Evolutionary conservation across 192 early-diverging fungal species (phyloP).

Genomic region (Coemansia sp.): DNA sequence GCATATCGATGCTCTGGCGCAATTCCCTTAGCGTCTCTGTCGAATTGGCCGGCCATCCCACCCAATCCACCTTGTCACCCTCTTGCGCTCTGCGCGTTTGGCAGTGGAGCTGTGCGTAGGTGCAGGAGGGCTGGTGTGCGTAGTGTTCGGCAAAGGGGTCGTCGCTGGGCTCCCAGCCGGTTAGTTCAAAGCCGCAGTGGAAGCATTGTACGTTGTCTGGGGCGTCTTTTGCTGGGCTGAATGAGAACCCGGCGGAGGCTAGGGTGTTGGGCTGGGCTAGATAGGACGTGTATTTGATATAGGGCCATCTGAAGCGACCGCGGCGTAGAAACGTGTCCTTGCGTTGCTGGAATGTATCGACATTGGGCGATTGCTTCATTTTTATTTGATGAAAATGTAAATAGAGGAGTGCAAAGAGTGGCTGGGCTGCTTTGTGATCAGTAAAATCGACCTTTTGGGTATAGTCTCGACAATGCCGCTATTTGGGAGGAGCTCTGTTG

Average conservation of each 20-base stretch:
- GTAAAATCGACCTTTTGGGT: not conserved
- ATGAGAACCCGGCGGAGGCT: slow-evolving; percentile 52
- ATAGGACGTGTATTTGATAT: slow-evolving; percentile 39
- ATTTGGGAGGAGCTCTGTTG: not conserved
- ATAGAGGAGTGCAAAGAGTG: not conserved
- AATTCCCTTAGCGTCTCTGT: slow-evolving; percentile 14
- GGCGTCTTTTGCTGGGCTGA: slow-evolving; percentile 47
- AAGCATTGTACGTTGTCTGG: slow-evolving; percentile 54
- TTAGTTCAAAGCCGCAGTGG: slow-evolving; percentile 50
- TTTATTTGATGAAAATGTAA: not conserved
- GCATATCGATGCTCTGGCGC: slow-evolving; percentile 17
- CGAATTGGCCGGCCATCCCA: slow-evolving; percentile 30
- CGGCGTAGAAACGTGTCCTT: slow-evolving; percentile 50
- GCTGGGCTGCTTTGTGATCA: not conserved
- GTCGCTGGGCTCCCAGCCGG: slow-evolving; percentile 48
- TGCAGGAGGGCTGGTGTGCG: slow-evolving; percentile 40
- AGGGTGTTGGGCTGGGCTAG: slow-evolving; percentile 48
- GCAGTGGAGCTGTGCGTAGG: slow-evolving; percentile 46
- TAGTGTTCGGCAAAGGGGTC: slow-evolving; percentile 55
- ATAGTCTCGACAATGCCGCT: not conserved
- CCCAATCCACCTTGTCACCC: slow-evolving; percentile 35
- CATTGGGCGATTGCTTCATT: slow-evolving; percentile 25
- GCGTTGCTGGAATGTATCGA: slow-evolving; percentile 39
- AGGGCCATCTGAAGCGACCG: slow-evolving; percentile 44
- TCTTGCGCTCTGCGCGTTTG: slow-evolving; percentile 16